Percentiles rank a stretch among this genome's conserved stretches.
These are phyloP conservation scores for Yamadazyma pseudoaaseri DNA, from an alignment of 1,139 yeast species.

Conservation along the genomic window DNA sequence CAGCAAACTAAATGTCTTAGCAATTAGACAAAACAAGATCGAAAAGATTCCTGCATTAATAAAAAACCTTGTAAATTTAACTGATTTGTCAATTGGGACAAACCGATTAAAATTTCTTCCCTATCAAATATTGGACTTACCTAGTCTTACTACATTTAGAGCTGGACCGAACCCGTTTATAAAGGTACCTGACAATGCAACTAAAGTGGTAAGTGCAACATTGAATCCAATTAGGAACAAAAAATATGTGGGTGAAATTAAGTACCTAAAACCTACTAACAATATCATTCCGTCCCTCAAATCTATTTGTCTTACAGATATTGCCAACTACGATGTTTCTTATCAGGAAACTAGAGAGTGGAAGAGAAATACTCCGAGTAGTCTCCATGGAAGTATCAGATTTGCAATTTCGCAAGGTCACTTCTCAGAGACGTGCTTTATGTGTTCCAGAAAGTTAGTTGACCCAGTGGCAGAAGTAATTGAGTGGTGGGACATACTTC, in stretches of 20 bases:
- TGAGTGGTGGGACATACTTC: slow-evolving; percentile 50
- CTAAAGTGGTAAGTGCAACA: slow-evolving; percentile 14
- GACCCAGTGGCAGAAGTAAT: slow-evolving; percentile 43
- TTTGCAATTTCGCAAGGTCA: slow-evolving; percentile 41
- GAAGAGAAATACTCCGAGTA: slow-evolving; percentile 38
- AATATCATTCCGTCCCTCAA: slow-evolving; percentile 30
- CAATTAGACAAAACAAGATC: slow-evolving; percentile 39
- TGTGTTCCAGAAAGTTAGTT: slow-evolving; percentile 34
- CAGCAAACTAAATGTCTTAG: slow-evolving; percentile 42
- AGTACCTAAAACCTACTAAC: slow-evolving; percentile 13
- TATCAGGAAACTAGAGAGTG: slow-evolving; percentile 45
- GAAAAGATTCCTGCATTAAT: slow-evolving; percentile 35
- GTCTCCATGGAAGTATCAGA: slow-evolving; percentile 33
- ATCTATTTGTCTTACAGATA: slow-evolving; percentile 30
- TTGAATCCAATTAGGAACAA: slow-evolving; percentile 11
- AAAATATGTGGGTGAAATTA: slow-evolving; percentile 26
- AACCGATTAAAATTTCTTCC: slow-evolving; percentile 38
- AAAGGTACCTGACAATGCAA: slow-evolving; percentile 29
- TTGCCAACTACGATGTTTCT: slow-evolving; percentile 44
- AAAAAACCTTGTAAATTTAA: slow-evolving; percentile 28
- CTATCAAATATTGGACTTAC: slow-evolving; percentile 32
- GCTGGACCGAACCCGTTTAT: slow-evolving; percentile 48
- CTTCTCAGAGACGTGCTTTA: slow-evolving; percentile 35
- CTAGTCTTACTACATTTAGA: slow-evolving; percentile 29
- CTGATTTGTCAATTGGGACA: slow-evolving; percentile 40